Evolutionary conservation across 176 grass and related monocot species (phyloP).

Genomic region (Aegilops speltoides): DNA sequence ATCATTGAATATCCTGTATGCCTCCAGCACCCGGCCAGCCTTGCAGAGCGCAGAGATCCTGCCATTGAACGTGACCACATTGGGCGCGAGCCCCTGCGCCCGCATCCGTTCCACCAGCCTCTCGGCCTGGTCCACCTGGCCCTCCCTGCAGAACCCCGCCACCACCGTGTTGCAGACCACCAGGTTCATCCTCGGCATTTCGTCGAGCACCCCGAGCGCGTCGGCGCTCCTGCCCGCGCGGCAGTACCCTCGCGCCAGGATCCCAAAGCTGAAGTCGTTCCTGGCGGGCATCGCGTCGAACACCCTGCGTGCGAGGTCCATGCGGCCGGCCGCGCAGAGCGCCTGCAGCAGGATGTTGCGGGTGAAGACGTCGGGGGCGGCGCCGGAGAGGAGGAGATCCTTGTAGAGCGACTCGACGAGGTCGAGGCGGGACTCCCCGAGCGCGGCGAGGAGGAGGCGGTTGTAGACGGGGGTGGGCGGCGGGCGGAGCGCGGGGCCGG

Average conservation of each 20-base stretch:
- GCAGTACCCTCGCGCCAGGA: conserved; percentile 75
- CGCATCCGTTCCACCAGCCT: conserved; percentile 79
- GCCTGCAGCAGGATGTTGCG: conserved; percentile 64
- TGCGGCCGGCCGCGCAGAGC: conserved; percentile 58
- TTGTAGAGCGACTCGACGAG: conserved; percentile 78
- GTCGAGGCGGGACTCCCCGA: conserved; percentile 52
- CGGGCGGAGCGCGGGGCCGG: conserved; percentile 30
- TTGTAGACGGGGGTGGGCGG: conserved; percentile 75
- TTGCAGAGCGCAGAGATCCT: conserved; percentile 92
- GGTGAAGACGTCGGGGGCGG: conserved; percentile 75
- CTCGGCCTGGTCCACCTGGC: conserved; percentile 67
- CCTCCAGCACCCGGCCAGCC: conserved; percentile 63
- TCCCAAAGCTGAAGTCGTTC: conserved; percentile 83
- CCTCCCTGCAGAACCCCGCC: conserved; percentile 78
- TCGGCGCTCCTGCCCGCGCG: conserved; percentile 30
- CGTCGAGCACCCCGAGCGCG: conserved; percentile 55
- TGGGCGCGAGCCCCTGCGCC: conserved; percentile 51
- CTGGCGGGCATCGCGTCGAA: conserved; percentile 75
- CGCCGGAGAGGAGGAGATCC: conserved; percentile 67
- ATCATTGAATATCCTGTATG: conserved; percentile 84
- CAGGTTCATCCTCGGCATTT: conserved; percentile 66
- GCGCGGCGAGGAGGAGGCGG: conserved; percentile 60
- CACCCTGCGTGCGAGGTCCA: conserved; percentile 72
- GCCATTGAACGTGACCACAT: conserved; percentile 89
- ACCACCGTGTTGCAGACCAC: conserved; percentile 88